These are phyloP conservation scores for Abrus pulchellus DNA, from an alignment of 306 rosid genomes.

Conservation along the genomic window DNA sequence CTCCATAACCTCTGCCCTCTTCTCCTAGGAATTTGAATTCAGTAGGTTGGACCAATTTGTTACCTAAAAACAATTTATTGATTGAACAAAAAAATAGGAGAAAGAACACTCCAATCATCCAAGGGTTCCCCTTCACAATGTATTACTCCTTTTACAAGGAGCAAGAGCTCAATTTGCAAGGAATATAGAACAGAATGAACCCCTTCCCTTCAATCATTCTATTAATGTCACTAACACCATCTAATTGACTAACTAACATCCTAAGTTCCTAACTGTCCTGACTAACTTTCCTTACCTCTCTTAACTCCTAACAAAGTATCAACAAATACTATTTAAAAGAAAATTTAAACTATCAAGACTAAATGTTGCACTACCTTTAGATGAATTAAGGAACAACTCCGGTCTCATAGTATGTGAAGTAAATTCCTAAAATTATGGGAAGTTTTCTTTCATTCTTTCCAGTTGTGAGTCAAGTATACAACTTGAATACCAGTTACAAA, in stretches of 20 bases:
- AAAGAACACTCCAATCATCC: neutral
- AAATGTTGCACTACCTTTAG: neutral
- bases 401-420: neutral
- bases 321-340: neutral
- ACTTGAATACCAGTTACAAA: neutral
- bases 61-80: neutral
- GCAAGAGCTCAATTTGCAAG: neutral
- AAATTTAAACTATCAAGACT: neutral
- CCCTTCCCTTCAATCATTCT: no score
- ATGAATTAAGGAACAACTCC: constrained; percentile 6
- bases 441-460: neutral
- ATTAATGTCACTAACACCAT: no score
- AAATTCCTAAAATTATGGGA: neutral
- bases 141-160: neutral
- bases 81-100: neutral
- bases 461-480: neutral
- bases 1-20: neutral
- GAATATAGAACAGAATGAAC: neutral
- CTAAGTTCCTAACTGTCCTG: no score
- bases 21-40: neutral
- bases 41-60: neutral
- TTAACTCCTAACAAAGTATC: neutral
- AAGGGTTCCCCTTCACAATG: neutral
- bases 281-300: neutral
- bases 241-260: no score